Conservation (phyloP, 1,284 basidiomycete genomes). For the Ceratobasidium sp. region DNA sequence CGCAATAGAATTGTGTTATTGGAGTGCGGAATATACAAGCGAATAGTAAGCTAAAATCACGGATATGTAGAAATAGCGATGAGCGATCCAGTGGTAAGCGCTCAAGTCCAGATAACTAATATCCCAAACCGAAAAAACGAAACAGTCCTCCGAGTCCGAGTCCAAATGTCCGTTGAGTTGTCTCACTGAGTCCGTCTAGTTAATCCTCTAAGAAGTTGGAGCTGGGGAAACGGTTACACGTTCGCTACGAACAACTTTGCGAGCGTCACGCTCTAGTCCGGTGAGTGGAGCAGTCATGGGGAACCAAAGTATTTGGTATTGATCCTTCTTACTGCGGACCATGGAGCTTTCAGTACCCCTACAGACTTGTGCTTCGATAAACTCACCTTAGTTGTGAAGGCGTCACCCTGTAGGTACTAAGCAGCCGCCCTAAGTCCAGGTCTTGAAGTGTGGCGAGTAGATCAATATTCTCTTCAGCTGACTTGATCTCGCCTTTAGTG, state of each 20-base stretch:
- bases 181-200: not conserved
- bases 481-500: not conserved
- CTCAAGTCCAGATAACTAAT: not conserved
- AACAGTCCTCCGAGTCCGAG: not conserved
- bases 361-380: not conserved
- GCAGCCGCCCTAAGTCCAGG: conserved; percentile 22
- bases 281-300: conserved; percentile 50
- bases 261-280: conserved; percentile 54
- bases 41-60: not conserved
- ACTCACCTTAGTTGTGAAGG: conserved; percentile 57
- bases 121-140: not conserved
- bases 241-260: conserved; percentile 62
- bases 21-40: too few relatives aligned
- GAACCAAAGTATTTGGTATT: conserved; percentile 51
- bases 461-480: not conserved
- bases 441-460: conserved; percentile 3
- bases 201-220: not conserved
- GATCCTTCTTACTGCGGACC: conserved; percentile 47
- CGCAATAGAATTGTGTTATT: not conserved
- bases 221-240: conserved; percentile 42
- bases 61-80: not conserved
- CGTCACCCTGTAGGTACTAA: conserved; percentile 19
- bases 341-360: not conserved
- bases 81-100: not conserved
- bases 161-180: not conserved